Percentiles rank a stretch among this genome's conserved stretches.
Evolutionary conservation across 768 basidiomycete genomes (phyloP).

Genomic region (Kwoniella sp.): DNA sequence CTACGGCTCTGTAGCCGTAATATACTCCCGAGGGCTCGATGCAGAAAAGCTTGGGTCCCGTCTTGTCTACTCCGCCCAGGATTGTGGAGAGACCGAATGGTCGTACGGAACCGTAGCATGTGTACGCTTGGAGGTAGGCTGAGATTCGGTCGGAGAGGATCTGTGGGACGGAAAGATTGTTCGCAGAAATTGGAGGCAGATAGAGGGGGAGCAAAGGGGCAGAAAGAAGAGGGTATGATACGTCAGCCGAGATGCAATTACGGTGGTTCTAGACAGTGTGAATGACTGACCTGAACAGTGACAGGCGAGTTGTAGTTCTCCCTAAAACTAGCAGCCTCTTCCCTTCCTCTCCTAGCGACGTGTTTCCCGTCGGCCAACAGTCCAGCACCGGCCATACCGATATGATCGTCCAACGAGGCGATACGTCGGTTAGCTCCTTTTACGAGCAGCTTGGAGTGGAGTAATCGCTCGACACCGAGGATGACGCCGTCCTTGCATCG

Average conservation of each 20-base stretch:
- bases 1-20: constrained; percentile 91
- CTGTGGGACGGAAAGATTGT: constrained; percentile 55
- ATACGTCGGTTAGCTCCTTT: constrained; percentile 91
- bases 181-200: background rate
- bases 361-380: constrained; percentile 91
- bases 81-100: constrained; percentile 96
- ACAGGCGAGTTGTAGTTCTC: constrained; percentile 73
- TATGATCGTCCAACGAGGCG: constrained; percentile 87
- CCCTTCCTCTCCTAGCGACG: constrained; percentile 77
- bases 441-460: constrained; percentile 92
- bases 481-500: constrained; percentile 92
- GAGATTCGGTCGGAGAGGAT: constrained; percentile 75
- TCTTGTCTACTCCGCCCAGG: constrained; percentile 83
- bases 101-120: constrained; percentile 94
- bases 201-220: too few relatives aligned
- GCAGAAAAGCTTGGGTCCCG: constrained; percentile 81
- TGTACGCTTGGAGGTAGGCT: constrained; percentile 91
- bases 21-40: constrained; percentile 94
- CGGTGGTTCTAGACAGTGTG: background rate
- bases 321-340: constrained; percentile 76
- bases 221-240: too few relatives aligned
- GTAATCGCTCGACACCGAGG: constrained; percentile 94
- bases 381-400: constrained; percentile 91
- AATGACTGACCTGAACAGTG: constrained; percentile 70
- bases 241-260: background rate